phyloP scores from a whole-genome alignment of 805 yeast species.

The Pichia membranifaciens region DNA sequence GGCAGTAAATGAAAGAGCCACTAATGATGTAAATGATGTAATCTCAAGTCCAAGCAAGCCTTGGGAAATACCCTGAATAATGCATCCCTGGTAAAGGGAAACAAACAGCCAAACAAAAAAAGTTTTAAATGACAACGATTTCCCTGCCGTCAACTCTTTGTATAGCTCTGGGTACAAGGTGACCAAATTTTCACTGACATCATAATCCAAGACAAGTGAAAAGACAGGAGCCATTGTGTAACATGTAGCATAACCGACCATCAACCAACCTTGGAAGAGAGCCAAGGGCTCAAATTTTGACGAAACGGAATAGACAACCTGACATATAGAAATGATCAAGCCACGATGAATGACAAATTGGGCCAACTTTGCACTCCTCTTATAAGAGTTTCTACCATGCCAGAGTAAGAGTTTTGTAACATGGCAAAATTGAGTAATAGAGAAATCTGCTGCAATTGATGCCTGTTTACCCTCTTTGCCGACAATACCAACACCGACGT shows the following conservation, averaged over 20 bases:
- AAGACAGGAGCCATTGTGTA: slow-evolving; percentile 99
- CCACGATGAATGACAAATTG: slow-evolving; percentile 98
- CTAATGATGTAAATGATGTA: slow-evolving; percentile 61
- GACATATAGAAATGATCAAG: slow-evolving; percentile 86
- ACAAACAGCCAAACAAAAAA: slow-evolving; percentile 89
- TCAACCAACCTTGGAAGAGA: slow-evolving; percentile 88
- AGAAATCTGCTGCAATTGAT: slow-evolving; percentile 93
- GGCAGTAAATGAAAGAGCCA: slow-evolving; percentile 78
- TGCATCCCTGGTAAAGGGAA: slow-evolving; percentile 84
- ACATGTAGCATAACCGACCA: slow-evolving; percentile 97
- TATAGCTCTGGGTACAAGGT: slow-evolving; percentile 91
- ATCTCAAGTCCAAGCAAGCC: slow-evolving; percentile 56
- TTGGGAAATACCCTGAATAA: slow-evolving; percentile 81
- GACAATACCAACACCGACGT: slow-evolving; percentile 97
- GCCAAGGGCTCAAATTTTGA: slow-evolving; percentile 92
- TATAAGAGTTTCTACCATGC: slow-evolving; percentile 98
- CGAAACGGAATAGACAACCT: slow-evolving; percentile 83
- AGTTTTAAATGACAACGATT: slow-evolving; percentile 76
- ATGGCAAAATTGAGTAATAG: slow-evolving; percentile 86
- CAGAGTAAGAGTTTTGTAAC: slow-evolving; percentile 80
- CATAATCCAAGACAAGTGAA: slow-evolving; percentile 84
- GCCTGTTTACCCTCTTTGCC: slow-evolving; percentile 99
- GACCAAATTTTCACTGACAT: slow-evolving; percentile 84
- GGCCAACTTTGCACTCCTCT: slow-evolving; percentile 88
- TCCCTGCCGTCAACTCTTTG: slow-evolving; percentile 84